Conservation (phyloP, 2,329 filamentous ascomycete genomes). For the Claviceps pusilla region DNA sequence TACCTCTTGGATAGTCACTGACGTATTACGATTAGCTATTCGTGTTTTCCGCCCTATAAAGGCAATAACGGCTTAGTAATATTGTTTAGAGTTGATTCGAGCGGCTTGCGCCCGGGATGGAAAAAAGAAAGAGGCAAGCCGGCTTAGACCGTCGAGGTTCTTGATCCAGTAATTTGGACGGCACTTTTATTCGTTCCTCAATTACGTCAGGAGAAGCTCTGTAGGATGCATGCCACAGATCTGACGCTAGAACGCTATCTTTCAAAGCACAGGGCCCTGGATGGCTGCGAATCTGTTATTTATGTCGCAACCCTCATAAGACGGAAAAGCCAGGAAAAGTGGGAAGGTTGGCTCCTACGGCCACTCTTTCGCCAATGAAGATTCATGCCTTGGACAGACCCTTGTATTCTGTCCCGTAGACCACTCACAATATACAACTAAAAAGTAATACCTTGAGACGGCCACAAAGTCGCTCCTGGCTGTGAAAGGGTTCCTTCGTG, state of each 20-base stretch:
- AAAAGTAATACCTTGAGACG: background rate
- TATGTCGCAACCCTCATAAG: background rate
- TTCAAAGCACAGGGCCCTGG: background rate
- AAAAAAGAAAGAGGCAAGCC: background rate
- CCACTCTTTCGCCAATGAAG: background rate
- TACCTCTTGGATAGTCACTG: background rate
- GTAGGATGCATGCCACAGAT: constrained; percentile 1
- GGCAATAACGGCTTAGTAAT: background rate
- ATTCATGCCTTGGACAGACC: background rate
- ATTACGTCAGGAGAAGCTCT: background rate
- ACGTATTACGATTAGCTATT: constrained; percentile 41
- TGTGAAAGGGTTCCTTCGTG: background rate
- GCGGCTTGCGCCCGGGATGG: background rate
- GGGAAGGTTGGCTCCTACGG: background rate
- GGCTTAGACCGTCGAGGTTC: background rate
- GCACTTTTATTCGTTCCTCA: background rate
- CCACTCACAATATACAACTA: constrained; percentile 1
- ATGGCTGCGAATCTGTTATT: background rate
- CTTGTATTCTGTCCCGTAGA: constrained; percentile 1
- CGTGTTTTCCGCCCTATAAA: constrained; percentile 61
- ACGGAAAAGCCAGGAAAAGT: background rate
- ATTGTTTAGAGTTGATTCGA: background rate
- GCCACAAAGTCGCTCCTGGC: background rate
- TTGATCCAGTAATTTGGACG: background rate
- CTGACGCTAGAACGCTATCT: background rate